Percentiles rank a stretch among this genome's conserved stretches.
phyloP scores from a whole-genome alignment of 495 filamentous ascomycete genomes.

The Astrothelium subdiscretum region DNA sequence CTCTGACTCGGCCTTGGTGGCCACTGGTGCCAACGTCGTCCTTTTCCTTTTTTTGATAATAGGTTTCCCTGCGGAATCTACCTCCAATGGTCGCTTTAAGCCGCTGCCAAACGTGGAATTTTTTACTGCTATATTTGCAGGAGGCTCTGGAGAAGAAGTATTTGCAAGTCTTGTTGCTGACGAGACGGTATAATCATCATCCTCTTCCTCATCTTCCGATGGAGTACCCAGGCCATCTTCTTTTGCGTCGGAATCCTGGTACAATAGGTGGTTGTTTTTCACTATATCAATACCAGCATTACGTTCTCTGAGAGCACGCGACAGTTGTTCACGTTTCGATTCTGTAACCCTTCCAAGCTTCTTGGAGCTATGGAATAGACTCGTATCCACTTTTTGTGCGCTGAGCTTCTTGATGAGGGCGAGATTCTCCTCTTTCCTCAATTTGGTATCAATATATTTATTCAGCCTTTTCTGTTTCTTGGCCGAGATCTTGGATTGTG shows the following conservation, averaged over 20 bases:
- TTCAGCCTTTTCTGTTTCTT: constrained; percentile 94
- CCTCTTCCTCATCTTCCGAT: constrained; percentile 5
- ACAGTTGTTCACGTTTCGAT: constrained; percentile 54
- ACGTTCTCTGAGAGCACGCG: constrained; percentile 46
- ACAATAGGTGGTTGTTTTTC: constrained; percentile 35
- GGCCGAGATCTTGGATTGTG: constrained; percentile 52
- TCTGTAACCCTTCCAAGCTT: constrained; percentile 56
- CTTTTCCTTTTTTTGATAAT: constrained; percentile 54
- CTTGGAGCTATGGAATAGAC: constrained; percentile 60
- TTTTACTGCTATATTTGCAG: not conserved
- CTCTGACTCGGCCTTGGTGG: not conserved
- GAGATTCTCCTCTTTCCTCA: constrained; percentile 86
- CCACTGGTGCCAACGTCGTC: not conserved
- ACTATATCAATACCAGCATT: constrained; percentile 44
- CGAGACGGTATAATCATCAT: constrained; percentile 2
- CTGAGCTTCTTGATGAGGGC: constrained; percentile 74
- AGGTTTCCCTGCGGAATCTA: constrained; percentile 65
- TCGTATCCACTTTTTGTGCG: constrained; percentile 67
- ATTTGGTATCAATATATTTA: constrained; percentile 95
- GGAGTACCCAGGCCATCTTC: constrained; percentile 9
- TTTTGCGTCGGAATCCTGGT: constrained; percentile 24
- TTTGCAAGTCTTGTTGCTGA: constrained; percentile 18
- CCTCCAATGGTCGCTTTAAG: constrained; percentile 73
- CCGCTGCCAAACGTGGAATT: constrained; percentile 56
- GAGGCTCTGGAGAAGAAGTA: not conserved